These are phyloP conservation scores for Vigna reflexopilosa DNA, from an alignment of 306 rosid species.

Conservation along the genomic window DNA sequence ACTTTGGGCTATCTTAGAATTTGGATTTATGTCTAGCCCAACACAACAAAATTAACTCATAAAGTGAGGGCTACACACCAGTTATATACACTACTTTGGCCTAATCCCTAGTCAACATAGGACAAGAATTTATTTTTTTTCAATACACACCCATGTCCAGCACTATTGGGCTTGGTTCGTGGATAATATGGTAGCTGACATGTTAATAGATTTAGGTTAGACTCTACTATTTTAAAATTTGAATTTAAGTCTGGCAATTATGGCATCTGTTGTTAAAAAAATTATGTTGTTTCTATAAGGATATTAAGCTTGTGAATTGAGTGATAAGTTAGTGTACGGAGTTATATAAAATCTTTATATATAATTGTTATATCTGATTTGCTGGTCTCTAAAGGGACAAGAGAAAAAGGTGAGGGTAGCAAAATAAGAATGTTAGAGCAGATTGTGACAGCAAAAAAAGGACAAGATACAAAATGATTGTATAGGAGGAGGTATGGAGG, in stretches of 20 bases:
- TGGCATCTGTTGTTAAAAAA: neutral
- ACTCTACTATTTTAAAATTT: neutral
- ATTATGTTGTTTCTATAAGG: neutral
- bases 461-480: neutral
- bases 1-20: neutral
- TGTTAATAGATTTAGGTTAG: too few relatives aligned
- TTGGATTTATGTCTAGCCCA: too few relatives aligned
- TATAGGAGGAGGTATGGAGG: neutral
- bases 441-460: neutral
- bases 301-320: neutral
- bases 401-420: neutral
- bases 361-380: neutral
- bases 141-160: neutral
- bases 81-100: too few relatives aligned
- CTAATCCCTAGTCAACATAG: too few relatives aligned
- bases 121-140: too few relatives aligned
- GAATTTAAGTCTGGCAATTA: neutral
- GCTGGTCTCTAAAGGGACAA: neutral
- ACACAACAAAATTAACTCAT: too few relatives aligned
- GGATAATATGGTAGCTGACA: neutral
- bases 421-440: neutral
- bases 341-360: neutral
- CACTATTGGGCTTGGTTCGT: neutral
- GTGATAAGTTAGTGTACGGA: neutral
- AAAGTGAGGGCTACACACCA: too few relatives aligned